Conservation (phyloP, 768 basidiomycete genomes). For the Lentinula aciculospora region DNA sequence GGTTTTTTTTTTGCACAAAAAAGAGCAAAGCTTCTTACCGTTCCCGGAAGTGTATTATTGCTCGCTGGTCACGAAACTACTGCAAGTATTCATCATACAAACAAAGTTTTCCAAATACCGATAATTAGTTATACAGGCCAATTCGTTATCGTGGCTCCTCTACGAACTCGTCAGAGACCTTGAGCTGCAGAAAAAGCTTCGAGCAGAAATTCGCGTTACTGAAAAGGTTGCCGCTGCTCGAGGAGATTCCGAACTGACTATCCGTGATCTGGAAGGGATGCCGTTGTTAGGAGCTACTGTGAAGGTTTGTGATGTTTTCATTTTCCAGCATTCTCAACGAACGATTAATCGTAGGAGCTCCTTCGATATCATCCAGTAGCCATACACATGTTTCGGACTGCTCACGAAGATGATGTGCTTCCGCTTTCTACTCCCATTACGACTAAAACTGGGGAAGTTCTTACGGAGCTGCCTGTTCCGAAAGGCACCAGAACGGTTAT, state of each 20-base stretch:
- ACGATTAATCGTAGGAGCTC: conserved; percentile 29
- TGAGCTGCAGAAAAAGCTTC: neutral
- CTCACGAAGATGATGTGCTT: conserved; percentile 37
- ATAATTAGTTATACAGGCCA: neutral
- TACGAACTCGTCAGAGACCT: neutral
- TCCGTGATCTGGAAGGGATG: conserved; percentile 45
- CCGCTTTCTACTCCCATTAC: conserved; percentile 34
- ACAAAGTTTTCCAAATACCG: no score
- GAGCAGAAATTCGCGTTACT: neutral
- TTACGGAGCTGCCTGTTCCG: conserved; percentile 26
- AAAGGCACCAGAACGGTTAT: conserved; percentile 27
- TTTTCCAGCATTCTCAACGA: neutral
- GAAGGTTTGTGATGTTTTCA: conserved; percentile 25
- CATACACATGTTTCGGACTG: conserved; percentile 28
- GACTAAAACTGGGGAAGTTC: conserved; percentile 24
- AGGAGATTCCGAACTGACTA: conserved; percentile 27
- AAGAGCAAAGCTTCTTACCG: no score
- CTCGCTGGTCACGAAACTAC: conserved; percentile 1
- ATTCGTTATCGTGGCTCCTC: neutral
- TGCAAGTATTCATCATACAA: no score
- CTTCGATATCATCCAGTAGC: conserved; percentile 39
- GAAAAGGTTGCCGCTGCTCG: neutral
- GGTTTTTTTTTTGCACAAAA: neutral
- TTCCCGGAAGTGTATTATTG: neutral
- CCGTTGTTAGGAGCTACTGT: conserved; percentile 39